Conservation (phyloP, 805 yeast species). For the Saccharomycopsis fermentans region DNA sequence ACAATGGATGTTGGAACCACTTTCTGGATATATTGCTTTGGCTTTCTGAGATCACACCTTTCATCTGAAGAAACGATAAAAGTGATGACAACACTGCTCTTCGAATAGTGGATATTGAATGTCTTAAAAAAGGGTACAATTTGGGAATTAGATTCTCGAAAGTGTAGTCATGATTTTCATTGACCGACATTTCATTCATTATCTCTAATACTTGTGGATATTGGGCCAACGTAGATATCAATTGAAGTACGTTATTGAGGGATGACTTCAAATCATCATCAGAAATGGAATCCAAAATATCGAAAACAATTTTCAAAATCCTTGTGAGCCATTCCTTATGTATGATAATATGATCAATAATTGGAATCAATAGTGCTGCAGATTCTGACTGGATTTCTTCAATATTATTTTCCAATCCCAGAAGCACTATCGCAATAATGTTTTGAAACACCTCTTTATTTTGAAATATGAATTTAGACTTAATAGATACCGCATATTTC, state of each 20-base stretch:
- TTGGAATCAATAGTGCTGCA: conserved; percentile 83
- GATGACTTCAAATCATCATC: conserved; percentile 86
- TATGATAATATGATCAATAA: conserved; percentile 36
- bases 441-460: conserved; percentile 49
- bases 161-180: conserved; percentile 29
- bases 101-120: conserved; percentile 85
- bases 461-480: conserved; percentile 63
- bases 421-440: conserved; percentile 76
- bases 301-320: conserved; percentile 70
- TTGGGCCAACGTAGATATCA: conserved; percentile 77
- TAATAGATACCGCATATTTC: conserved; percentile 81
- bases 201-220: conserved; percentile 69
- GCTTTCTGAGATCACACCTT: conserved; percentile 27
- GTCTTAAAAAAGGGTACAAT: conserved; percentile 84
- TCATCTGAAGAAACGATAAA: conserved; percentile 54
- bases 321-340: conserved; percentile 15
- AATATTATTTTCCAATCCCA: conserved; percentile 69
- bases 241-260: conserved; percentile 92
- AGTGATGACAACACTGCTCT: conserved; percentile 78
- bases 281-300: conserved; percentile 67
- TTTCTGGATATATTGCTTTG: conserved; percentile 34
- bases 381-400: conserved; percentile 97
- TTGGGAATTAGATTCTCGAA: conserved; percentile 79
- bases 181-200: conserved; percentile 46
- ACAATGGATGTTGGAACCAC: conserved; percentile 69